Conservation (phyloP, 2,329 filamentous ascomycete species). For the Sclerotinia trifoliorum region DNA sequence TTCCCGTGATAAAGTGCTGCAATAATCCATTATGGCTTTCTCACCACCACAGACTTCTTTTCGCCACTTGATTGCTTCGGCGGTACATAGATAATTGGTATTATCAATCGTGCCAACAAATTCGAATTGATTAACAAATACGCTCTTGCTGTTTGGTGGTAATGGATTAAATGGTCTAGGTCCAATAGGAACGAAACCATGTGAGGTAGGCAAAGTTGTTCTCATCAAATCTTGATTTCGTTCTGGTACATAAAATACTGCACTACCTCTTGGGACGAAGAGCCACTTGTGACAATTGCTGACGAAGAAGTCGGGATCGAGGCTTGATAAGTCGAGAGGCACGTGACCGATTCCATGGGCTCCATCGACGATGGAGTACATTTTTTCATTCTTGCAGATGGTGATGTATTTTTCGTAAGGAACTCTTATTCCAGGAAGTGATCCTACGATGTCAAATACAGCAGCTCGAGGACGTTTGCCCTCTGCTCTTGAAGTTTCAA, state of each 20-base stretch:
- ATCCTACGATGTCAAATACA: conserved; percentile 78
- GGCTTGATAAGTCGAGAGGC: conserved; percentile 60
- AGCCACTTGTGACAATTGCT: conserved; percentile 94
- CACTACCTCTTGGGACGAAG: conserved; percentile 73
- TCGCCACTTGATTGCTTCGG: conserved; percentile 70
- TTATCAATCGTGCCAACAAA: conserved; percentile 76
- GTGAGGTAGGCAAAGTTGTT: conserved; percentile 74
- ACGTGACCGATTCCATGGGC: conserved; percentile 85
- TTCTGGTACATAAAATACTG: conserved; percentile 73
- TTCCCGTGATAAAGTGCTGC: conserved; percentile 58
- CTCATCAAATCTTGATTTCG: conserved; percentile 75
- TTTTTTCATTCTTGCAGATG: conserved; percentile 62
- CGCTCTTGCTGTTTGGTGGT: conserved; percentile 45
- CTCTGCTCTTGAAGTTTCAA: conserved; percentile 50
- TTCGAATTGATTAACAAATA: conserved; percentile 70
- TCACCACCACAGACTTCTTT: conserved; percentile 71
- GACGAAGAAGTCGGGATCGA: conserved; percentile 83
- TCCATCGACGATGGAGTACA: conserved; percentile 72
- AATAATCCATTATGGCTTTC: conserved; percentile 63
- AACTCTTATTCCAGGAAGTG: conserved; percentile 73
- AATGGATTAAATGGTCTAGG: conserved; percentile 40
- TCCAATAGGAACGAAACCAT: conserved; percentile 63
- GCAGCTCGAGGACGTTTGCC: conserved; percentile 67
- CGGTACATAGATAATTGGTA: conserved; percentile 68
- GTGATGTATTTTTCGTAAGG: conserved; percentile 69